Evolutionary conservation across 805 yeast genomes (phyloP).

Genomic region (Metschnikowia reukaufii): DNA sequence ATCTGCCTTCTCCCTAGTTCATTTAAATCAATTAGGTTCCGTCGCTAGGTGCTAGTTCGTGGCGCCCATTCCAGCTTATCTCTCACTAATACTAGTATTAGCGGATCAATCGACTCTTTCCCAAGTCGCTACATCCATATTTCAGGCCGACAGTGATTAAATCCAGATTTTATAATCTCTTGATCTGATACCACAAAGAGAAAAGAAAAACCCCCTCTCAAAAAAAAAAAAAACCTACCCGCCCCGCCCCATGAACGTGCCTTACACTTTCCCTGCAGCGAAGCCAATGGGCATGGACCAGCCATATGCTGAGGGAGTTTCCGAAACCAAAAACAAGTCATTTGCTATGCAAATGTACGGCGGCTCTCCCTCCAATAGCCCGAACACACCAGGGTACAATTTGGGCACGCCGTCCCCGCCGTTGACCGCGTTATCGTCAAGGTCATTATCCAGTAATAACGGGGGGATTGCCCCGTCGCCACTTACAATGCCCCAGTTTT

Average conservation of each 20-base stretch:
- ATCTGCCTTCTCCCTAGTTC: too few relatives aligned
- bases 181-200: not conserved
- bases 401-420: conserved; percentile 15
- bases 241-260: conserved; percentile 11
- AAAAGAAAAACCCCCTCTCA: too few relatives aligned
- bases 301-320: conserved; percentile 2
- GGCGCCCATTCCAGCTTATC: too few relatives aligned
- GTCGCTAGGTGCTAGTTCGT: too few relatives aligned
- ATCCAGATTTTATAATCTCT: too few relatives aligned
- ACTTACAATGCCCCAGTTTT: conserved; percentile 12
- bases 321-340: conserved; percentile 10
- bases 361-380: conserved; percentile 4
- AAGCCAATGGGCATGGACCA: conserved; percentile 8
- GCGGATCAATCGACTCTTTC: too few relatives aligned
- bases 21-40: too few relatives aligned
- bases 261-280: conserved; percentile 5
- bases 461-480: conserved; percentile 11
- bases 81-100: too few relatives aligned
- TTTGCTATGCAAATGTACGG: conserved; percentile 14
- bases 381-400: conserved; percentile 4
- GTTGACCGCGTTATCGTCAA: conserved; percentile 10
- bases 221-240: not conserved
- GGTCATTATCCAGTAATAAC: conserved; percentile 10
- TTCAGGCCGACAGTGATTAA: too few relatives aligned
- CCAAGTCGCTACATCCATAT: too few relatives aligned